Percentiles rank a stretch among this genome's conserved stretches.
Conservation (phyloP, 2,329 filamentous ascomycete species). For the Penicillium sp. region DNA sequence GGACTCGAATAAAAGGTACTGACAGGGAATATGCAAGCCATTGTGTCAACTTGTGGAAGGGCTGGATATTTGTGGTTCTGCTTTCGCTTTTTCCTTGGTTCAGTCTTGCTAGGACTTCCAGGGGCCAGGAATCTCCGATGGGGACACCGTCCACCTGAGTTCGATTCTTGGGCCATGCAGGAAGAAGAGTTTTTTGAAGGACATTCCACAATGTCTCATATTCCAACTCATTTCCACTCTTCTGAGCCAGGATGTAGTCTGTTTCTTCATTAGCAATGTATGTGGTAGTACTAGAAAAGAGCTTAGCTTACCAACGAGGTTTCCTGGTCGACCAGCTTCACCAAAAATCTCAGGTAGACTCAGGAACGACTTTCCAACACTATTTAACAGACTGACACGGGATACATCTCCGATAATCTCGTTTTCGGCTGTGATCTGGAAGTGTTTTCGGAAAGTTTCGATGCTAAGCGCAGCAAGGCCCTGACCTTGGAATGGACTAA, state of each 20-base stretch:
- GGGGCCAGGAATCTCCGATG: conserved; percentile 54
- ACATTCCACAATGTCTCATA: conserved; percentile 45
- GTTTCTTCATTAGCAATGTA: not conserved
- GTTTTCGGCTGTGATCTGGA: conserved; percentile 49
- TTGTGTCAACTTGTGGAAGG: conserved; percentile 66
- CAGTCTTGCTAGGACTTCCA: conserved; percentile 24
- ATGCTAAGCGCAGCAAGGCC: conserved; percentile 3
- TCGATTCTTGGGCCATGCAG: conserved; percentile 51
- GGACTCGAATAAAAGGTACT: conserved; percentile 59
- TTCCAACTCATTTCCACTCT: conserved; percentile 34
- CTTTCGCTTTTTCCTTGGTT: conserved; percentile 6
- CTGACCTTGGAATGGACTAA: not conserved
- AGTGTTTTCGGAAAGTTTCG: conserved; percentile 19
- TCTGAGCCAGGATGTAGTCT: conserved; percentile 45
- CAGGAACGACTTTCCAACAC: conserved; percentile 46
- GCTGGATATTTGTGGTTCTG: conserved; percentile 43
- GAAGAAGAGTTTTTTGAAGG: conserved; percentile 49
- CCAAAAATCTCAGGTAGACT: conserved; percentile 45
- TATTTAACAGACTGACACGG: conserved; percentile 44
- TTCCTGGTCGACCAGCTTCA: conserved; percentile 45
- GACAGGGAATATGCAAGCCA: conserved; percentile 74
- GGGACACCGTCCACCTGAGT: conserved; percentile 43
- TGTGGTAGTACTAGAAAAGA: not conserved
- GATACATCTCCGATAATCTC: conserved; percentile 50
- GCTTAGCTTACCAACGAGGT: conserved; percentile 48